Percentiles rank a stretch among this genome's conserved stretches.
phyloP scores from a whole-genome alignment of 768 basidiomycete genomes.

The Xerocomus brunneocitrinus region DNA sequence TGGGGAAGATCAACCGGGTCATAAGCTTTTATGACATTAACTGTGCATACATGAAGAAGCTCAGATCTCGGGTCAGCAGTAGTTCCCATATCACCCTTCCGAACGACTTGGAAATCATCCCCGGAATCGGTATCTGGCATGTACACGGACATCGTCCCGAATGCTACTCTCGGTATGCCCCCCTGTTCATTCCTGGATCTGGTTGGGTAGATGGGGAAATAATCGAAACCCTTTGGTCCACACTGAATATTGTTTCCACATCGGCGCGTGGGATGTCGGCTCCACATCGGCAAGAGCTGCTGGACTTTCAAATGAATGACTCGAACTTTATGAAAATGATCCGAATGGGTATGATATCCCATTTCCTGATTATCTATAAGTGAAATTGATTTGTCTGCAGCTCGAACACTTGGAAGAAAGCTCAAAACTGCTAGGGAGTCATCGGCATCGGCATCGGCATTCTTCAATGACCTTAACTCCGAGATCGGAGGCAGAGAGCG shows the following conservation, averaged over 20 bases:
- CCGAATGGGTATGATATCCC: background rate
- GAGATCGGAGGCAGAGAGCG: too few species aligned
- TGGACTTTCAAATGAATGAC: conserved; percentile 8
- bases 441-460: too few species aligned
- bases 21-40: conserved; percentile 5
- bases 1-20: fast-evolving
- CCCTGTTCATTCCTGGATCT: background rate
- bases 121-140: conserved; percentile 24
- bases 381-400: too few species aligned
- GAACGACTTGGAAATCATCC: conserved; percentile 1
- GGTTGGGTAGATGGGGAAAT: conserved; percentile 19
- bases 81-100: too few species aligned
- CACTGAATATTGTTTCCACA: conserved; percentile 24
- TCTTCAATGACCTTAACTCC: too few species aligned
- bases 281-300: conserved; percentile 25
- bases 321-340: conserved; percentile 8
- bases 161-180: conserved; percentile 13
- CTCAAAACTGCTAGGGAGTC: too few species aligned
- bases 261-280: conserved; percentile 20
- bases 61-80: background rate
- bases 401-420: too few species aligned
- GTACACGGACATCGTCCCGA: conserved; percentile 22
- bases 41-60: conserved; percentile 9
- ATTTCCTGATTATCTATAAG: too few species aligned
- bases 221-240: conserved; percentile 33